A percentile compares a stretch with the other conserved stretches of the same genome.
Evolutionary conservation across 2,329 filamentous ascomycete species (phyloP).

Genomic region (Aspergillus ibericus): DNA sequence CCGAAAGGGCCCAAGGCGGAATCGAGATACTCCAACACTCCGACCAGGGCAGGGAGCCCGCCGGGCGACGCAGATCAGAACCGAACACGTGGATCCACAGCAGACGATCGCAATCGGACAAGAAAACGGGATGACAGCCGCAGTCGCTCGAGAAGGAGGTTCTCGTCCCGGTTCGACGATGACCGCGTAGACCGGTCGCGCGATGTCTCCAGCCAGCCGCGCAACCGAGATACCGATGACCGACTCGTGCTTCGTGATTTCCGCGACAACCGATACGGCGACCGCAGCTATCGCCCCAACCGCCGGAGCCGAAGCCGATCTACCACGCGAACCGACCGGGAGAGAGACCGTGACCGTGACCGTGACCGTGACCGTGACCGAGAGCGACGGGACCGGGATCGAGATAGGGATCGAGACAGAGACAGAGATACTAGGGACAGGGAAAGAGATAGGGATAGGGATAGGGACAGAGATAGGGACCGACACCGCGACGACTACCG

Average conservation of each 20-base stretch:
- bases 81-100: conserved; percentile 28
- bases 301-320: conserved; percentile 40
- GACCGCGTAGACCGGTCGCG: conserved; percentile 31
- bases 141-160: conserved; percentile 31
- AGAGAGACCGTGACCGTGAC: conserved; percentile 27
- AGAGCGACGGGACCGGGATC: background rate
- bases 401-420: too few relatives aligned
- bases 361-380: conserved; percentile 25
- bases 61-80: conserved; percentile 27
- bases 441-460: background rate
- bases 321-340: conserved; percentile 22
- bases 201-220: conserved; percentile 30
- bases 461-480: conserved; percentile 3
- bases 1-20: conserved; percentile 32
- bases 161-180: conserved; percentile 30
- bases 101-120: conserved; percentile 28
- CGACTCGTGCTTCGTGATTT: conserved; percentile 33
- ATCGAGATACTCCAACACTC: conserved; percentile 27
- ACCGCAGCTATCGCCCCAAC: conserved; percentile 34
- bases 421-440: conserved; percentile 7
- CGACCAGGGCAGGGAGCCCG: conserved; percentile 31
- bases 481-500: conserved; percentile 24
- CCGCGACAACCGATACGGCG: conserved; percentile 28
- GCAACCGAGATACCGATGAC: conserved; percentile 37
- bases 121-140: conserved; percentile 27